Evolutionary conservation across 2,329 filamentous ascomycete genomes (phyloP), one percentile per base, ranked within the genome.

Genomic region (Xylaria polymorpha): DNA sequence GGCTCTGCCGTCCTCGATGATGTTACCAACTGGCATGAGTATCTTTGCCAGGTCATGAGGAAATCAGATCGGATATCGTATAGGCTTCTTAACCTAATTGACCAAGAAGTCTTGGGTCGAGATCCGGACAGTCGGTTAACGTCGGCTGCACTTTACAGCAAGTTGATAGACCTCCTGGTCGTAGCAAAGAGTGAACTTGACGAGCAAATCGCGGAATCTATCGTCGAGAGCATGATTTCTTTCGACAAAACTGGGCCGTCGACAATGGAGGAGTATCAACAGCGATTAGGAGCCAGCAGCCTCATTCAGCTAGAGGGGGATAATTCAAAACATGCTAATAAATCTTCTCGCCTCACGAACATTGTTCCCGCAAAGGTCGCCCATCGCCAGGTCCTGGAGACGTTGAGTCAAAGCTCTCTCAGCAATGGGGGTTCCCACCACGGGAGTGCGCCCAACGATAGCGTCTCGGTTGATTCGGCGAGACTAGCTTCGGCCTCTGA

Each of bases 201-300:
- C 18, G 56, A 59, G 4, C 20, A 22, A n/a, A 61, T 66, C 20
- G 35, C 63, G 1, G 63, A 59, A 15, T 59, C 55, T 20, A 59
- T 66, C 32, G 4, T 66, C 32, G 37, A 66, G 14, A 51, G 56
- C 22, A 58, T 66, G 46, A 43, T 66, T 58, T 48, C 44, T 32
- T 44, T 66, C 29, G 63, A 66, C n/a, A 51, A 18, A 4, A 55
- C 55, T n/a, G n/a, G n/a, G n/a, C n/a, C n/a, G n/a, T n/a, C n/a
- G n/a, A n/a, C n/a, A n/a, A n/a, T n/a, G n/a, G n/a, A n/a, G n/a
- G n/a, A n/a, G n/a, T n/a, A n/a, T n/a, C n/a, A n/a, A n/a, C n/a
- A n/a, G n/a, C n/a, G n/a, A n/a, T n/a, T n/a, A n/a, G n/a, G n/a
- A n/a, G n/a, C n/a, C n/a, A n/a, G n/a, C n/a, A n/a, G n/a, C n/a